Evolutionary conservation across 768 basidiomycete species (phyloP).

Genomic region (Gymnopilus dilepis): DNA sequence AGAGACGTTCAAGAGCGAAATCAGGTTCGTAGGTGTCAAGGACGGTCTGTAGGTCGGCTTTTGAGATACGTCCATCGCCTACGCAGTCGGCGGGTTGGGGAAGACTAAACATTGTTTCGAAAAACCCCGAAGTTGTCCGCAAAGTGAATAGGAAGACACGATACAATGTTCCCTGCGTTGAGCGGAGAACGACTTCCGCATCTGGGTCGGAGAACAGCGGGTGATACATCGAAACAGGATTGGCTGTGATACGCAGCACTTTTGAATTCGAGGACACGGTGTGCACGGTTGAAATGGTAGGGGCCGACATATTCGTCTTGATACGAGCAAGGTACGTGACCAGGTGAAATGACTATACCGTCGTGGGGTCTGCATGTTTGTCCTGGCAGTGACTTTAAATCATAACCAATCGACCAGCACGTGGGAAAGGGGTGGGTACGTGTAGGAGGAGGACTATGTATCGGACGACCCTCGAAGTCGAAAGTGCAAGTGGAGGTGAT

Average conservation of each 20-base stretch:
- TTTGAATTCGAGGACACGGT: conserved; percentile 12
- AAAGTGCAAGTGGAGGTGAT: conserved; percentile 22
- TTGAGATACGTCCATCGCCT: conserved; percentile 7
- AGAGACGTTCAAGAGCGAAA: conserved; percentile 54
- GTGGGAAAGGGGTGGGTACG: conserved; percentile 26
- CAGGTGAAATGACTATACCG: conserved; percentile 1
- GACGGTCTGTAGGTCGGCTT: neutral
- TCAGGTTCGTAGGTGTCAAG: conserved; percentile 48
- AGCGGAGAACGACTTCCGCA: conserved; percentile 43
- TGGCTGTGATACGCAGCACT: conserved; percentile 19
- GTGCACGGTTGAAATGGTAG: conserved; percentile 18
- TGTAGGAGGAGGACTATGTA: conserved; percentile 11
- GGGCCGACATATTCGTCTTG: conserved; percentile 22
- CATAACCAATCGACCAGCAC: conserved; percentile 19
- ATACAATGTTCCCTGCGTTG: conserved; percentile 56
- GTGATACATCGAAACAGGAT: conserved; percentile 30
- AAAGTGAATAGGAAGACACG: conserved; percentile 61
- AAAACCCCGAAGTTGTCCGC: conserved; percentile 63
- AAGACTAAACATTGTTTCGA: conserved; percentile 64
- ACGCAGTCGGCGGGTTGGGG: conserved; percentile 43
- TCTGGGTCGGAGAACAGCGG: conserved; percentile 38
- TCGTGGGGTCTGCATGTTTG: conserved; percentile 2
- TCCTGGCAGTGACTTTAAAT: conserved; percentile 18
- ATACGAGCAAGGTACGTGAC: conserved; percentile 1
- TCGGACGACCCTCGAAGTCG: conserved; percentile 20